Evolutionary conservation across 345 rosid genomes (phyloP).

Genomic region (Mangifera indica): DNA sequence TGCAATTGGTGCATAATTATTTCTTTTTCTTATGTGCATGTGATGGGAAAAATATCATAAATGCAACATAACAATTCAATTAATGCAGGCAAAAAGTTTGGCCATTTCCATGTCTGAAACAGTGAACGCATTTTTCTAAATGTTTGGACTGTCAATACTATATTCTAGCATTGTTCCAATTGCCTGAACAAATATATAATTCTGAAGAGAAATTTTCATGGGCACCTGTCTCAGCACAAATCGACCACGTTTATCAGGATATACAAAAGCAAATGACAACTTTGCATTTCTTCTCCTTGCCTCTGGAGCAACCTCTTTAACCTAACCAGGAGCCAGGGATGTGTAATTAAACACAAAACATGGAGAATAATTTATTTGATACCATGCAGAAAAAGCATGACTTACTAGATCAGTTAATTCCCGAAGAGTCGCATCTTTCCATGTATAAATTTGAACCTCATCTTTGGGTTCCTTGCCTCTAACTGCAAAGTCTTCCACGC

Average conservation of each 20-base stretch:
- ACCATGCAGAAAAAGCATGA: neutral
- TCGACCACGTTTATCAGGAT: constrained; percentile 78
- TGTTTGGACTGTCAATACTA: neutral
- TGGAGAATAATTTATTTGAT: neutral
- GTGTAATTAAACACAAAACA: neutral
- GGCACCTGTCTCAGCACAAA: constrained; percentile 72
- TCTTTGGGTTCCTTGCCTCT: constrained; percentile 96
- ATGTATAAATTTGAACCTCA: constrained; percentile 94
- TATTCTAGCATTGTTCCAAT: neutral
- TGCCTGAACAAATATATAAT: neutral
- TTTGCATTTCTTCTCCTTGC: constrained; percentile 90
- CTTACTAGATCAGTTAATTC: constrained; percentile 85
- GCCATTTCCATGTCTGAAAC: neutral
- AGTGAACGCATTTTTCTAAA: neutral
- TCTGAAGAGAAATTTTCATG: neutral
- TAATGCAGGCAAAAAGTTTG: neutral
- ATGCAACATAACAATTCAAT: neutral
- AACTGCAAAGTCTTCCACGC: constrained; percentile 75
- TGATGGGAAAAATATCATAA: neutral
- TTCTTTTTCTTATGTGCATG: neutral
- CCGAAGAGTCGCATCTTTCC: constrained; percentile 94
- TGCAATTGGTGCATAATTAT: neutral
- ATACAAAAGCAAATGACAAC: constrained; percentile 84
- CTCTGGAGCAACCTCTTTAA: constrained; percentile 85
- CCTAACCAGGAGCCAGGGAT: constrained; percentile 35